phyloP scores from a whole-genome alignment of 225 moss, liverwort and hornwort species.

The Antitrichia curtipendula region DNA sequence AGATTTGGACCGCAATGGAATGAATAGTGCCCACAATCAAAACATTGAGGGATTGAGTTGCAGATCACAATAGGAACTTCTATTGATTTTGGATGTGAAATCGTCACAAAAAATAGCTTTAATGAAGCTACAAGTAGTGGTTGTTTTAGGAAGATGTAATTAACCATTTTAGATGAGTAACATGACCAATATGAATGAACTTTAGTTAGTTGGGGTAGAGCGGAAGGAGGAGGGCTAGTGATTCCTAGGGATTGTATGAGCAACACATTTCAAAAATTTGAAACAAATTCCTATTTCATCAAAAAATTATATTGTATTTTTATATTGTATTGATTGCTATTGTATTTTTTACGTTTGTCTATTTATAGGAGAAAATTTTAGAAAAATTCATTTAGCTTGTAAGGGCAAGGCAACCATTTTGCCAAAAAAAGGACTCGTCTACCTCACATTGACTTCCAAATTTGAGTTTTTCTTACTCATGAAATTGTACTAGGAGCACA shows the following conservation, averaged over 20 bases:
- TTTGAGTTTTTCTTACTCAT: neutral
- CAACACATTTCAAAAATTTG: neutral
- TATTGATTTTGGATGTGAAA: neutral
- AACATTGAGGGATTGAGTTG: neutral
- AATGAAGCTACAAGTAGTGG: fast-evolving
- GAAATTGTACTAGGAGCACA: neutral
- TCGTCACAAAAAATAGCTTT: neutral
- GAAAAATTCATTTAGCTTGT: no score
- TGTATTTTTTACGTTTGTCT: fast-evolving
- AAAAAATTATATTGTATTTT: neutral
- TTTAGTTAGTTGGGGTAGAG: neutral
- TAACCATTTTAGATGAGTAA: neutral
- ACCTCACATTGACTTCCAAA: neutral
- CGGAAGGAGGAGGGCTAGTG: no score
- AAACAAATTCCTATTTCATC: neutral
- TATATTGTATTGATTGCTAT: neutral
- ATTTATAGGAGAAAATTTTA: fast-evolving
- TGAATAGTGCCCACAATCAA: neutral
- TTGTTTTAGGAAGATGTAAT: fast-evolving
- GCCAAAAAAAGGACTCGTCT: neutral
- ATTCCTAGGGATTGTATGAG: fast-evolving
- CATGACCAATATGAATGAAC: neutral
- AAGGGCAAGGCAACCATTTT: fast-evolving
- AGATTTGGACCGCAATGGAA: neutral
- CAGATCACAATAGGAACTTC: neutral